These are phyloP conservation scores for Cajanus cajan DNA, from an alignment of 306 rosid species.

Conservation along the genomic window DNA sequence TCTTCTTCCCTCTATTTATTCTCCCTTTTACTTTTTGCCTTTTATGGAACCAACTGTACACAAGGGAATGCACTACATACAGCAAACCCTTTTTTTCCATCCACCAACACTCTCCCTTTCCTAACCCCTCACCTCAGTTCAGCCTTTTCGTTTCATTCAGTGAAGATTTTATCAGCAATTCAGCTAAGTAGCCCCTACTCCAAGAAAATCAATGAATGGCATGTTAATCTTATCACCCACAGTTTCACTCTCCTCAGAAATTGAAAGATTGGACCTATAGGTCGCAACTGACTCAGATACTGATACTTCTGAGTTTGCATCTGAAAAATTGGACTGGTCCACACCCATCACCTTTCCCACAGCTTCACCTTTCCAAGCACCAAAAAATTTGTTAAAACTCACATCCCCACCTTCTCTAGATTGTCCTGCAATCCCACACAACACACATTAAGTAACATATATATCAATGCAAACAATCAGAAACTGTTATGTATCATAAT, in stretches of 20 bases:
- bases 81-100: slow-evolving; percentile 27
- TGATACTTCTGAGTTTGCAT: slow-evolving; percentile 72
- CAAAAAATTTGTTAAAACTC: slow-evolving; percentile 32
- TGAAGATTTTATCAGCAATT: slow-evolving; percentile 11
- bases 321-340: slow-evolving; percentile 65
- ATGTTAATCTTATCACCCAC: slow-evolving; percentile 29
- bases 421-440: slow-evolving; percentile 36
- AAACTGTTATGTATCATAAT: no score
- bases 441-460: not conserved
- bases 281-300: slow-evolving; percentile 70
- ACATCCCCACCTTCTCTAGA: slow-evolving; percentile 21
- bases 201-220: slow-evolving; percentile 90
- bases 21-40: slow-evolving; percentile 33
- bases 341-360: slow-evolving; percentile 25
- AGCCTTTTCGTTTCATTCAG: slow-evolving; percentile 5
- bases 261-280: slow-evolving; percentile 43
- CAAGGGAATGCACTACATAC: slow-evolving; percentile 25
- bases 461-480: no score
- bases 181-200: slow-evolving; percentile 62
- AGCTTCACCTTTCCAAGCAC: slow-evolving; percentile 18
- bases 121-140: slow-evolving; percentile 12
- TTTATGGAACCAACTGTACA: slow-evolving; percentile 63
- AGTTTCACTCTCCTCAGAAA: slow-evolving; percentile 44
- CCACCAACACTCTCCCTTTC: slow-evolving; percentile 28
- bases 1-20: not conserved